Conservation (phyloP, 2,329 filamentous ascomycete species). For the Botrytis aclada region DNA sequence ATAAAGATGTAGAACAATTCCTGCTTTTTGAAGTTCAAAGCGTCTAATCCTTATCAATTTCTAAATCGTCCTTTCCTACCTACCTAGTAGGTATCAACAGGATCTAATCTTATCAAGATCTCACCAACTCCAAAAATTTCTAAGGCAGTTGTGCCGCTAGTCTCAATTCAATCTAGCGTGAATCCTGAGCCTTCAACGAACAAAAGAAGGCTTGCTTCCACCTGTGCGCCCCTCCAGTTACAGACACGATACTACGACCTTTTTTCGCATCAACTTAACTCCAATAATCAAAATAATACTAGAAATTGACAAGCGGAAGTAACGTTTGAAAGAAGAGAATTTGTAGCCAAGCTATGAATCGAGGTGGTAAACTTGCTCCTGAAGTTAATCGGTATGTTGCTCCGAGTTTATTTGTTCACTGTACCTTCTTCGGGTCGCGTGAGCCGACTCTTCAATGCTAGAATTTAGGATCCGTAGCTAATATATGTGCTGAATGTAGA, state of each 20-base stretch:
- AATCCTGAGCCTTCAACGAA: conserved; percentile 13
- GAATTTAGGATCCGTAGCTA: conserved; percentile 24
- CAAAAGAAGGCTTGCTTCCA: conserved; percentile 20
- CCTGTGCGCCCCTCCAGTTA: conserved; percentile 16
- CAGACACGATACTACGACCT: conserved; percentile 14
- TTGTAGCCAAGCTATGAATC: conserved; percentile 78
- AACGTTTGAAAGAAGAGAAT: conserved; percentile 22
- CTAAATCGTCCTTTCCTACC: not conserved
- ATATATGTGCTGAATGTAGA: conserved; percentile 50
- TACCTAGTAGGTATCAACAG: not conserved
- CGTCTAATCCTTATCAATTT: not conserved
- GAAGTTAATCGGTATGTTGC: conserved; percentile 90
- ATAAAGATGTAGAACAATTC: not conserved
- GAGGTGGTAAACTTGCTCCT: conserved; percentile 93
- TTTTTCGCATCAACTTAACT: conserved; percentile 18
- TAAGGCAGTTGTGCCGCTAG: conserved; percentile 3
- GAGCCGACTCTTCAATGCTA: not conserved
- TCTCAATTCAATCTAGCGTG: not conserved
- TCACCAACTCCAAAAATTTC: not conserved
- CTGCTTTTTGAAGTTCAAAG: not conserved
- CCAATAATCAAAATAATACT: conserved; percentile 19
- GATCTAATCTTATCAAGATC: conserved; percentile 19
- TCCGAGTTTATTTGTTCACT: not conserved
- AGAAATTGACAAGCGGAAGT: conserved; percentile 17
- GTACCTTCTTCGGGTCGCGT: conserved; percentile 15